Evolutionary conservation across 192 early-diverging fungal genomes (phyloP), one percentile per base, ranked within the genome.

Genomic region (Linderina pennispora): DNA sequence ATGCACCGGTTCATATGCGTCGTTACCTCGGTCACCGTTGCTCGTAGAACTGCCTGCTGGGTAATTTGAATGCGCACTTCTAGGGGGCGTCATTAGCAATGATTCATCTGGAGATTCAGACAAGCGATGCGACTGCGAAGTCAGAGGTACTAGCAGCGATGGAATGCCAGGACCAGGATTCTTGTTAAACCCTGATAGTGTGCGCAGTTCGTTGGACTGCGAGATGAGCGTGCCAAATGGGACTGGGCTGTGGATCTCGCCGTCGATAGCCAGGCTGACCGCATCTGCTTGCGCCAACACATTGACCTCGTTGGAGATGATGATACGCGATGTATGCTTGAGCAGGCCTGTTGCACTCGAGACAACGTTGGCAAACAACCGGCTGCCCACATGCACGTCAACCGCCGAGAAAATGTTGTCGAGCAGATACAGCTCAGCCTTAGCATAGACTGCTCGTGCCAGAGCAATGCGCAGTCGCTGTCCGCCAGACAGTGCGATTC

Each of bases 361-460:
- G 45, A 97, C 45, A 31, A 87, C 85, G 43, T 63, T 18, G 7
- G 75, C 69, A 19, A 84, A 67, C 3, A 84, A 37, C 3, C 62
- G 62, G 16, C 63, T 72, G 13, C 62, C 64, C 3, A 84, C 82
- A 23, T 71, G 61, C 1, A 74, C 80, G 41, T 81, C 82, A 0
- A 84, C 82, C 7, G 86, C 80, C 2, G 80, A 62, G 36, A 88
- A 47, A 1, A 83, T 65, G 36, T 87, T 80, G 48, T 88, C 87
- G 0, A 94, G 53, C 10, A 92, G 58, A 4, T 82, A 73, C 26
- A 91, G 79, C 15, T 87, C 83, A 8, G 82, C 65, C 67, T 64
- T 61, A 6, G 59, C 56, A 61, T 95, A 92, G 0, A 88, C 74
- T 2, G 84, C 74, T 8, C 94, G 80, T 0, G 86, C 86, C 11